Conservation (phyloP, 139 green algal species). For the Eudorina sp. region DNA sequence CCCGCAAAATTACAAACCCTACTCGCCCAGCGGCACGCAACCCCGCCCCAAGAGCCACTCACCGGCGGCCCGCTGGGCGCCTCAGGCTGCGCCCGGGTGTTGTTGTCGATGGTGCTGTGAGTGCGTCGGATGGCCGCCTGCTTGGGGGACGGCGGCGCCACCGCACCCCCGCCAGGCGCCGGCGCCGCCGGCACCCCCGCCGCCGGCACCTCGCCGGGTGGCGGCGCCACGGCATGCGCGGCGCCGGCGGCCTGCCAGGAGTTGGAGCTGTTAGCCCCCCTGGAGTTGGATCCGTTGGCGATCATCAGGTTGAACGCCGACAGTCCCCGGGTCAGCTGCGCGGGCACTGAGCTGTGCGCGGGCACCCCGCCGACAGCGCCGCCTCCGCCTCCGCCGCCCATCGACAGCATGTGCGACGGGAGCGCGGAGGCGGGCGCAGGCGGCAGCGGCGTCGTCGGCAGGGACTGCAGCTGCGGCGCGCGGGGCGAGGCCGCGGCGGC, state of each 20-base stretch:
- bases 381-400: too few species aligned
- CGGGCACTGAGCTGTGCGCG: neutral
- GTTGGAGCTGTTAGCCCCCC: neutral
- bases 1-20: too few species aligned
- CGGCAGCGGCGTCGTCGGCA: too few species aligned
- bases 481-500: too few species aligned
- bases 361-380: too few species aligned
- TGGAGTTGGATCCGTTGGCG: neutral
- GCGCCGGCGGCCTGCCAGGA: neutral
- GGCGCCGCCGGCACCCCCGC: too few species aligned
- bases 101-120: conserved; percentile 17
- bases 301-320: conserved; percentile 5
- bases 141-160: neutral
- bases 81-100: neutral
- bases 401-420: too few species aligned
- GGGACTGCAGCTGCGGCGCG: too few species aligned
- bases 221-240: neutral
- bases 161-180: too few species aligned
- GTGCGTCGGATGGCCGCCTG: neutral
- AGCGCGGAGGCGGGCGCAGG: too few species aligned
- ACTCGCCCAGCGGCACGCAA: too few species aligned
- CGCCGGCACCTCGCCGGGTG: neutral
- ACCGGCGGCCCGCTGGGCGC: neutral
- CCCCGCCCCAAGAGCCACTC: too few species aligned
- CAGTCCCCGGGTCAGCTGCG: neutral